These are phyloP conservation scores for Neurospora sp. DNA, from an alignment of 495 filamentous ascomycete genomes.

Conservation along the genomic window DNA sequence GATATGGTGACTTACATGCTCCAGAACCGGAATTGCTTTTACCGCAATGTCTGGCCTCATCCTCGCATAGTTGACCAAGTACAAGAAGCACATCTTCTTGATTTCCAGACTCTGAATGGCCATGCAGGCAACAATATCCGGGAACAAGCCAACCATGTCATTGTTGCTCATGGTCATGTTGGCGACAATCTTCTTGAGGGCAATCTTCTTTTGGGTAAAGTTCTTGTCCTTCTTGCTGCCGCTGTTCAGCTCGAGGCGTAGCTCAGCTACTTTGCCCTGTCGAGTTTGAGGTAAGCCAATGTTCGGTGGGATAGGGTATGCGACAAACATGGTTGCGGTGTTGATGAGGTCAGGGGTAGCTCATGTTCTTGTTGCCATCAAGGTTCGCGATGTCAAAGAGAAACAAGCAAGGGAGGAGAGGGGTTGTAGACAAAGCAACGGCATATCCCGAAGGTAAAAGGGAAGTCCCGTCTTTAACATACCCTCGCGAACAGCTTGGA, in stretches of 20 bases:
- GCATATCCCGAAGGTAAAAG: background rate
- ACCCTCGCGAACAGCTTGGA: slow-evolving; percentile 99
- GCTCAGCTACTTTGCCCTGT: slow-evolving; percentile 98
- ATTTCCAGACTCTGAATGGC: slow-evolving; percentile 88
- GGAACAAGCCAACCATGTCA: slow-evolving; percentile 96
- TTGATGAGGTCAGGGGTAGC: slow-evolving; percentile 4
- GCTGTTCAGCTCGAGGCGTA: slow-evolving; percentile 87
- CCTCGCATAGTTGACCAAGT: slow-evolving; percentile 91
- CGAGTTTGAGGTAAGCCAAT: slow-evolving; percentile 25
- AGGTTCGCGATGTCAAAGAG: slow-evolving; percentile 2
- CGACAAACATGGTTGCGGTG: slow-evolving; percentile 37
- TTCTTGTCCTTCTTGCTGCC: slow-evolving; percentile 98
- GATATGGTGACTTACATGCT: slow-evolving; percentile 49
- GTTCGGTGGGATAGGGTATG: slow-evolving; percentile 32
- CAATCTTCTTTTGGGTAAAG: slow-evolving; percentile 92
- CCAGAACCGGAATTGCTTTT: slow-evolving; percentile 80
- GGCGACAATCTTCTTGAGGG: slow-evolving; percentile 98
- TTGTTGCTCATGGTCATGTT: slow-evolving; percentile 99
- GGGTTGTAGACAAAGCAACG: background rate
- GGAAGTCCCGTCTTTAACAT: slow-evolving; percentile 18
- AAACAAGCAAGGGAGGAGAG: background rate
- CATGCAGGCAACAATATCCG: slow-evolving; percentile 93
- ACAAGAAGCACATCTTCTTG: slow-evolving; percentile 99
- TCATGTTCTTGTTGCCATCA: slow-evolving; percentile 13
- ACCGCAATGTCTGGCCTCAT: slow-evolving; percentile 91